Base-by-base conservation (phyloP, 306 rosid genomes). In the Lagenaria siceraria region DNA sequence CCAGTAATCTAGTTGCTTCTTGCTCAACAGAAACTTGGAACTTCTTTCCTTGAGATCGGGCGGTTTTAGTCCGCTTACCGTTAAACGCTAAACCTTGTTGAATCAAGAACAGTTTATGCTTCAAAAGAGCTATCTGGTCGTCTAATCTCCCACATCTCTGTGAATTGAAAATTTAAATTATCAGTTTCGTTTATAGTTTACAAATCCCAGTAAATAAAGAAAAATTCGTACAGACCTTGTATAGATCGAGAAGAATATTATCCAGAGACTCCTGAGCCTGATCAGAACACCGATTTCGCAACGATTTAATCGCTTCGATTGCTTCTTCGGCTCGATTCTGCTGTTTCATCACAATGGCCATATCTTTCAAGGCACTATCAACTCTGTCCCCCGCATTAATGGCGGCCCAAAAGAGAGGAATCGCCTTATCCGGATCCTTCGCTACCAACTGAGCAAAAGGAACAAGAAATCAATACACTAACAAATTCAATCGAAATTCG, bases 291-390 rank as follows among this genome's bases (percentile, higher is more conserved):
- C 96, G 86, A 81, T 78, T 87, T 74, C 99, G 78, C 80, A 96
- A 81, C 0, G 99, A 96, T 78, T 90, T 96, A 21, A 96, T 90
- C 10, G 99, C 99, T 85, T 96, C 99, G 62, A 96, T 88, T 17
- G 99, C 99, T 85, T 96, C 99, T 71, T 92, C 99, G 17, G 98
- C 92, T 78, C 98, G 83, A 78, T 89, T 96, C 80, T 90, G 99
- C 70, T 95, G 99, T 82, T 95, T 95, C 99, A 95, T 95, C 29
- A 95, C 99, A 76, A 95, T 95, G 17, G 99, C 99, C 99, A 95
- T 95, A 74, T 95, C 99, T 79, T 95, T 95, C 62, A 95, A 77
- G 78, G 99, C 99, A 84, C 98, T 92, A 17, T 95, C 99, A 48
- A 95, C 99, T 81, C 99, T 90, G 56, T 95, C 99, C 60, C 99